These are phyloP conservation scores for Alnus rubra DNA, from an alignment of 306 rosid species.

Conservation along the genomic window DNA sequence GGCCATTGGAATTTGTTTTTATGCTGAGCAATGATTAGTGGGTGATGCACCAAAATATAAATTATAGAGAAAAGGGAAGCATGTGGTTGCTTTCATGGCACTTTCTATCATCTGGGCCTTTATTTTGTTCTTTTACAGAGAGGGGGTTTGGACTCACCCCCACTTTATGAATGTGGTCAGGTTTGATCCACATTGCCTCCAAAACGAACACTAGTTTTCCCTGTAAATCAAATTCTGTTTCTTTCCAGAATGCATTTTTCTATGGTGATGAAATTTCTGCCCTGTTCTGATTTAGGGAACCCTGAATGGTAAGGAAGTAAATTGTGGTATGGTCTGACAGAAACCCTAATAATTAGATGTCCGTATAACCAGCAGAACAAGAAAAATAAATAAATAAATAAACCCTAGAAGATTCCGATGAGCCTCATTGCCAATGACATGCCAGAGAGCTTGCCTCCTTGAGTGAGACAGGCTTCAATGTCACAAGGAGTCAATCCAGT, in stretches of 20 bases:
- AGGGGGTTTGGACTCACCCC: conserved; percentile 35
- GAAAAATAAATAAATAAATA: neutral
- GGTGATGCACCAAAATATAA: conserved; percentile 60
- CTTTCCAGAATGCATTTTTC: too few relatives aligned
- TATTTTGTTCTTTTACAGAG: conserved; percentile 23
- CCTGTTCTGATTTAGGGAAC: too few relatives aligned
- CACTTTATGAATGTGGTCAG: conserved; percentile 47
- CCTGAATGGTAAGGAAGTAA: neutral
- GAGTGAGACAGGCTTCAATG: conserved; percentile 54
- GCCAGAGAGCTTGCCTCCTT: conserved; percentile 65
- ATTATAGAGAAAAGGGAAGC: conserved; percentile 36
- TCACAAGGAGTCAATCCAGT: conserved; percentile 29
- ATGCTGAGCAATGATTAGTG: conserved; percentile 69
- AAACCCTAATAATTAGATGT: neutral
- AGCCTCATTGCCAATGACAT: conserved; percentile 43
- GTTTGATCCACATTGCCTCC: conserved; percentile 59
- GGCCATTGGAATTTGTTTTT: conserved; percentile 56
- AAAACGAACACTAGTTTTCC: too few relatives aligned
- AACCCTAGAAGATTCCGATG: conserved; percentile 40
- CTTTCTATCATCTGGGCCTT: conserved; percentile 46
- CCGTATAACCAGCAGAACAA: neutral
- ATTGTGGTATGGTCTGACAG: neutral
- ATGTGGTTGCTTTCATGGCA: conserved; percentile 66
- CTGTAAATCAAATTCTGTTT: too few relatives aligned
- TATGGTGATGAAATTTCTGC: too few relatives aligned